Evolutionary conservation across 495 filamentous ascomycete genomes (phyloP), one percentile per base, ranked within the genome.

Genomic region (Penicillium tannophilum): DNA sequence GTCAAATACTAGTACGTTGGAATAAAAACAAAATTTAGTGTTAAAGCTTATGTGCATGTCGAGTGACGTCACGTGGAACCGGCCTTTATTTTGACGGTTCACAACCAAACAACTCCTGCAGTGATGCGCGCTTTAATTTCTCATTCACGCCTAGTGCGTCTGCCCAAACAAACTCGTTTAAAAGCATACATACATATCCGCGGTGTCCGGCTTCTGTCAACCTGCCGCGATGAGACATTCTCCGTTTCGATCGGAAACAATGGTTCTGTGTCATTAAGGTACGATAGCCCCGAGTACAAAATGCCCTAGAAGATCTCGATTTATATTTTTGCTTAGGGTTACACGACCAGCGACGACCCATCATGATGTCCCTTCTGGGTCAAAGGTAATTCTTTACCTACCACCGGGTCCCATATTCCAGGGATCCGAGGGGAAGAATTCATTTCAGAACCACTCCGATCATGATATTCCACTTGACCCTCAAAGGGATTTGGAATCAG

Each of bases 351-450:
- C 24, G 55, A 33, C 24, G 26, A 20, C 45, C 43, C 52, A 33
- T 41, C 8, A 54, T 14, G 14, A 54, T 20, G 26, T 23, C 24
- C 49, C 31, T 20, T 20, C 33, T 23, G 35, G 35, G 12, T 44
- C 65, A n/a, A 66, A 76, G 66, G 73, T 76, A 26, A 71, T 77
- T 46, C 61, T 79, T 12, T 71, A 72, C 51, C 67, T 79, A 2
- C 76, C 74, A 8, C 62, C 66, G 26, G 76, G 74, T n/a, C 73
- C 72, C 8, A n/a, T 79, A 20, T 74, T 74, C 45, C 59, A 43
- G 43, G 20, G 41, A 10, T 5, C 8, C 2, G 45, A 20, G 16
- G 36, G 11, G 23, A 3, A 33, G 7, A 6, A 14, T 46, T 3
- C 11, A 28, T 10, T 20, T 17, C 28, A 41, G 23, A 31, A 28